phyloP scores from a whole-genome alignment of 768 basidiomycete genomes.

The Agaricus bisporus region DNA sequence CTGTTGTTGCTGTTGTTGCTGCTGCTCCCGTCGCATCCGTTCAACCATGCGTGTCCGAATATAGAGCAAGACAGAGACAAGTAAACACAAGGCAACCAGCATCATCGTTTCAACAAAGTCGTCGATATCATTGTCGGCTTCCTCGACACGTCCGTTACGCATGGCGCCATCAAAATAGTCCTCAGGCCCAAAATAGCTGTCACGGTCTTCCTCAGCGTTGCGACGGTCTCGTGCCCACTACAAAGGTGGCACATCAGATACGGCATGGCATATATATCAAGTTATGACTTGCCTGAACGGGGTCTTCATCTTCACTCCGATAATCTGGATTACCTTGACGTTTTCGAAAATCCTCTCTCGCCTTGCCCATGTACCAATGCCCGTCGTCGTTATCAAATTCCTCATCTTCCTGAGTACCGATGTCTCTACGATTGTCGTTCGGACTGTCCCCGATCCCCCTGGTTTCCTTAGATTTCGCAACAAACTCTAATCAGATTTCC shows the following conservation, averaged over 20 bases:
- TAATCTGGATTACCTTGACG: constrained; percentile 28
- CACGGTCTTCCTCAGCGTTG: constrained; percentile 65
- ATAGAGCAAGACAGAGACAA: constrained; percentile 72
- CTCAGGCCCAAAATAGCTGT: constrained; percentile 73
- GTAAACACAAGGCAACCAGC: constrained; percentile 64
- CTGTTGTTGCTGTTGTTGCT: constrained; percentile 36
- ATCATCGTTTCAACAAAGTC: constrained; percentile 80
- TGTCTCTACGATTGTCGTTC: constrained; percentile 21
- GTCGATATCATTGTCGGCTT: constrained; percentile 44
- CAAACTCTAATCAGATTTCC: constrained; percentile 2
- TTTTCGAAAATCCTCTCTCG: constrained; percentile 69
- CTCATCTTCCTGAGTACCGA: constrained; percentile 27
- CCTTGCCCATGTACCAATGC: constrained; percentile 80
- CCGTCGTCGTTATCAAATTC: constrained; percentile 52
- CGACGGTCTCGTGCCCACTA: constrained; percentile 78
- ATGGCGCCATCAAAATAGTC: constrained; percentile 73
- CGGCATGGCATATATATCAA: background rate
- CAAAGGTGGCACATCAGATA: constrained; percentile 4
- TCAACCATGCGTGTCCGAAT: constrained; percentile 75
- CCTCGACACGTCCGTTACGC: constrained; percentile 53
- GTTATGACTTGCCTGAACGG: constrained; percentile 49
- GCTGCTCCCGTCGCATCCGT: constrained; percentile 60
- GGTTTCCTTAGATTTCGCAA: constrained; percentile 23
- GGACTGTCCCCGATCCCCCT: constrained; percentile 35
- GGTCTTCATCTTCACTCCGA: constrained; percentile 59